Evolutionary conservation across 2,329 filamentous ascomycete genomes (phyloP), one percentile per base, ranked within the genome.

Genomic region (Lasiodiplodia citricola): DNA sequence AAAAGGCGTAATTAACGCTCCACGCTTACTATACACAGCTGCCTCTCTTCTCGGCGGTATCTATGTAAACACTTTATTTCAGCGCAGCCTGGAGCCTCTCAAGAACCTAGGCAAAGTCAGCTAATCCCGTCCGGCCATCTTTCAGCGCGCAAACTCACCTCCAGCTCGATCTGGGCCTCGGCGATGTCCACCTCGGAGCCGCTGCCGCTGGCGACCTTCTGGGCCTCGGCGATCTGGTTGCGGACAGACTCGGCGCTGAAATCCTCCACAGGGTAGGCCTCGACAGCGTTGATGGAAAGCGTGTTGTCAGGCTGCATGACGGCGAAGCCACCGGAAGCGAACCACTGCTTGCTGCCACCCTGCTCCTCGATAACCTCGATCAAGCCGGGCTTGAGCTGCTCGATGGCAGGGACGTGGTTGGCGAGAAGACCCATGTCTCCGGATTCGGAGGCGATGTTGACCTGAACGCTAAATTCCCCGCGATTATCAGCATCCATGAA

Each of bases 381-480:
- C 75, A 98, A 85, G 79, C 96, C 96, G 71, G 96, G 94, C 89
- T 96, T 97, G 83, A 99, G 88, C 88, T 99, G 96, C 88, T 99
- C 96, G 80, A 99, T 98, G 71, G 94, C 94, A 73, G 96, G 94
- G 78, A 99, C 96, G 89, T 99, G 96, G 88, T 96, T 96, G 82
- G 96, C 96, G 80, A 99, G 92, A 78, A 99, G 91, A 92, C 96
- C 96, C 96, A 99, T 99, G 78, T 98, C 96, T 82, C 96, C 96
- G 72, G 94, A 96, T 83, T 97, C 96, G 80, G 96, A 96, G 82
- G 96, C 92, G 79, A 99, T 91, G 89, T 99, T 99, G 87, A 99
- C 96, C 87, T 99, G 96, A 80, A 98, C 91, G 84, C 92, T 94
- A 80, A 79, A 74, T 57, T 58, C 70, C 58, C 18, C 57, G 54